Evolutionary conservation across 306 rosid species (phyloP).

Genomic region (Cucumis melo): DNA sequence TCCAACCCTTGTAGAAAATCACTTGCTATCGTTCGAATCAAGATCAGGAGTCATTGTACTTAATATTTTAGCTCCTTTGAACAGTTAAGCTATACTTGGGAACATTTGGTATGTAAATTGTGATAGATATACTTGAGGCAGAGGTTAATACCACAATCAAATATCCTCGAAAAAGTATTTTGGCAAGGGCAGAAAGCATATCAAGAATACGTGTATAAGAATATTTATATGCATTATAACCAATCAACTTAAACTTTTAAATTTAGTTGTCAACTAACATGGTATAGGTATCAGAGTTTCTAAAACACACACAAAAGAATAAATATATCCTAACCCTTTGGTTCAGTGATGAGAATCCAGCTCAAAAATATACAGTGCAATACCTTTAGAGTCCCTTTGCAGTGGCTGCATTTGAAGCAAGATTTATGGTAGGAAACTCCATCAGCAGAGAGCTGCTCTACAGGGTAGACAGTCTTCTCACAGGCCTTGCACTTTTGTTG

Average conservation of each 20-base stretch:
- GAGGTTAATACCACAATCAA: not conserved
- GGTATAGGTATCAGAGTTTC: not conserved
- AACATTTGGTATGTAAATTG: not conserved
- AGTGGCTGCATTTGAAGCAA: constrained; percentile 91
- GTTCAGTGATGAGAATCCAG: not conserved
- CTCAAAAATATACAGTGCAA: not conserved
- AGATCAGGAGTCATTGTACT: not conserved
- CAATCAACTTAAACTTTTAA: not conserved
- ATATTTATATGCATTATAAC: not conserved
- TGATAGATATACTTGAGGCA: not conserved
- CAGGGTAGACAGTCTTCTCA: constrained; percentile 84
- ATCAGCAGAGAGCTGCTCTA: constrained; percentile 87
- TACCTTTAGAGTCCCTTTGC: constrained; percentile 96
- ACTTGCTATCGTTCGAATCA: not conserved
- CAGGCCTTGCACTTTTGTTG: constrained; percentile 94
- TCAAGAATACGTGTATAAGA: not conserved
- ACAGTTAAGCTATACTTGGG: not conserved
- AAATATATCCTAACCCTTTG: not conserved
- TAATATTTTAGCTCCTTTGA: not conserved
- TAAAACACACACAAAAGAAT: not conserved
- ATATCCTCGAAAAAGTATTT: not conserved
- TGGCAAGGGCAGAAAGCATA: not conserved
- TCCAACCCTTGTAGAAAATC: not conserved
- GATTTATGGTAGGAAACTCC: constrained; percentile 79
- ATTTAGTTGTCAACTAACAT: not conserved